A percentile compares a stretch with the other conserved stretches of the same genome.
Conservation (phyloP, 2,329 filamentous ascomycete genomes). For the Fusarium tanahbumbuense region DNA sequence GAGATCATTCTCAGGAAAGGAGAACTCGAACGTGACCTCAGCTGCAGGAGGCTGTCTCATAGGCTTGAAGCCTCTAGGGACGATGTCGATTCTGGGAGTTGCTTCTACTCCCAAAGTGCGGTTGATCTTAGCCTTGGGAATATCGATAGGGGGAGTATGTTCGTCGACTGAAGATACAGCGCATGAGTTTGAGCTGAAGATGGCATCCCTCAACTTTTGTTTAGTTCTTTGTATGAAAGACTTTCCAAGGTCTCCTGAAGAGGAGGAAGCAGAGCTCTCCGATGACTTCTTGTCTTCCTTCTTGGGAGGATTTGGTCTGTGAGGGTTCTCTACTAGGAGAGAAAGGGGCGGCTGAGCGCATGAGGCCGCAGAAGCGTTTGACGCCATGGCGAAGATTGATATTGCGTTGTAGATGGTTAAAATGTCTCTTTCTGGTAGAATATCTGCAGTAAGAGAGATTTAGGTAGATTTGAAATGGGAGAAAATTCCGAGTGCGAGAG, state of each 20-base stretch:
- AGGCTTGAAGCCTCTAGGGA: neutral
- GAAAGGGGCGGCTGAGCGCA: conserved; percentile 29
- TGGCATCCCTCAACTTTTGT: neutral
- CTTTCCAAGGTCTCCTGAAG: neutral
- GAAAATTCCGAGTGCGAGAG: neutral
- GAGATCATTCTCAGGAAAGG: neutral
- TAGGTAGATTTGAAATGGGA: neutral
- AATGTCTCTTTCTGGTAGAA: neutral
- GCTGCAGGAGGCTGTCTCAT: neutral
- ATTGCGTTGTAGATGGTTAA: neutral
- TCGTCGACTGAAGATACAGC: conserved; percentile 22
- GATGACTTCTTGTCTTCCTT: neutral
- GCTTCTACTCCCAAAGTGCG: neutral
- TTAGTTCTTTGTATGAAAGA: neutral
- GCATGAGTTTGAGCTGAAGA: conserved; percentile 10
- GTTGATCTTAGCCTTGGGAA: neutral
- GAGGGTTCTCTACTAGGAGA: conserved; percentile 30
- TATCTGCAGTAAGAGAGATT: neutral
- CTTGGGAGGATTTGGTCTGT: neutral
- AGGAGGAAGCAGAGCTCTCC: neutral
- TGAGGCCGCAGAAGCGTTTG: conserved; percentile 12
- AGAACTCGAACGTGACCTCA: neutral
- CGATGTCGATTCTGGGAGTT: neutral
- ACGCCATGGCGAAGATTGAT: conserved; percentile 5
- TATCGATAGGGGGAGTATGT: conserved; percentile 25